Conservation (phyloP, 352 stramenopile species). For the Phytophthora fragariaefolia region DNA sequence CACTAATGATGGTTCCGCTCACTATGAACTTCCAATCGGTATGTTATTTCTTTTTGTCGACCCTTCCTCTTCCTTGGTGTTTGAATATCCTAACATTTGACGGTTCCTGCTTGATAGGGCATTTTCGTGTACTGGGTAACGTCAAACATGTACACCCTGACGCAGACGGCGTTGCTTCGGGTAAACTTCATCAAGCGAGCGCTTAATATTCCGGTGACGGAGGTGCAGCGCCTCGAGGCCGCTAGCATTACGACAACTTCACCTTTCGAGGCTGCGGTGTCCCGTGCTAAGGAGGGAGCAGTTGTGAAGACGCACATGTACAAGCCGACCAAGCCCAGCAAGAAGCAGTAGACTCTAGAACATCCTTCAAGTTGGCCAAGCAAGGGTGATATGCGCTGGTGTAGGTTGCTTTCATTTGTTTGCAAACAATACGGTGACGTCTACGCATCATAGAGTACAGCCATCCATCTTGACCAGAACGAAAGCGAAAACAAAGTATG, state of each 20-base stretch:
- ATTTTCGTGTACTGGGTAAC: conserved; percentile 91
- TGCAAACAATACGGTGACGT: conserved; percentile 2
- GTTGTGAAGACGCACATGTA: conserved; percentile 76
- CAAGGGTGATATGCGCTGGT: conserved; percentile 7
- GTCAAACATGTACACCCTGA: conserved; percentile 82
- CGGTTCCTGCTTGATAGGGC: conserved; percentile 36
- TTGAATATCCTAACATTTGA: background rate
- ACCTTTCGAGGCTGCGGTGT: conserved; percentile 80
- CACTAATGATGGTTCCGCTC: conserved; percentile 73
- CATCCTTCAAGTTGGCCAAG: background rate
- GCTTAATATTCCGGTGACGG: conserved; percentile 62
- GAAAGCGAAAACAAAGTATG: conserved; percentile 10
- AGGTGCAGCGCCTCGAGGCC: conserved; percentile 46
- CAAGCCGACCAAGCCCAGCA: conserved; percentile 58
- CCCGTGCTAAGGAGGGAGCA: conserved; percentile 68
- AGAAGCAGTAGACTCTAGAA: conserved; percentile 43
- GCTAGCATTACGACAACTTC: conserved; percentile 44
- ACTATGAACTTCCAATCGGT: conserved; percentile 88
- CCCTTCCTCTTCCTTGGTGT: background rate
- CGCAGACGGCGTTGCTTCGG: conserved; percentile 66
- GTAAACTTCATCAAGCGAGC: conserved; percentile 59
- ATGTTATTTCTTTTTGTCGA: conserved; percentile 17
- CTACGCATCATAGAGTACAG: conserved; percentile 2
- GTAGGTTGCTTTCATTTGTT: background rate
- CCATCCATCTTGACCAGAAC: conserved; percentile 19